Evolutionary conservation across 805 yeast genomes (phyloP), one percentile per base, ranked within the genome.

Genomic region (Lachancea meyersii): DNA sequence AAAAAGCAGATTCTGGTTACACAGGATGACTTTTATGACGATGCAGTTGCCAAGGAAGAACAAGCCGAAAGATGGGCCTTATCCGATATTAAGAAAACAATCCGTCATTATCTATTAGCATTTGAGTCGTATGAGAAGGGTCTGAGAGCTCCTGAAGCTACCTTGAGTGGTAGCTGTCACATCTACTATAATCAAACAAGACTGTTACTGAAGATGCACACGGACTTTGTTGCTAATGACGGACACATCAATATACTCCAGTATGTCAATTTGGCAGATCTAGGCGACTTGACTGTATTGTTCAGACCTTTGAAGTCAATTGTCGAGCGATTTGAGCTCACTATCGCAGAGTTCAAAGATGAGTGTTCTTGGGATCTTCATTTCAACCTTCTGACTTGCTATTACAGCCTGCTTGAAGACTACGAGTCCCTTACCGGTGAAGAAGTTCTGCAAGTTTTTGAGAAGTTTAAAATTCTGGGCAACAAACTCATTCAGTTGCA

Each of bases 11-110:
- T 23, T 9, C 40, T 48, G 19, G 45, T 47, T 7, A 54, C 56
- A 3, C 61, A 55, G 38, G 55, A 56, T 22, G 66, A 62, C 42
- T 63, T 47, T 34, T 63, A 62, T 35, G 48, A 44, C n/a, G 62
- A 57, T 35, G 68, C 57, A 2, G 54, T 57, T 2, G 49, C 51
- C 6, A 48, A 41, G 34, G 68, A 63, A 45, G 65, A 61, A 36
- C 61, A 60, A 33, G 68, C 61, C n/a, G 67, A 61, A 32, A 52
- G 68, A 35, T 63, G 66, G 65, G 46, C 54, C 5, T 47, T 54
- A 3, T 61, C 64, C 2, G 68, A 63, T 41, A 47, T 61, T 10
- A 56, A 55, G 37, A 61, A 59, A 31, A 48, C 60, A 16, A 41
- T 62, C 14, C 46, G 56, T 26, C 52, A 53, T 24, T 61, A 57